A percentile compares a stretch with the other conserved stretches of the same genome.
phyloP scores from a whole-genome alignment of 176 grass and related monocot genomes.

The Ensete glaucum region DNA sequence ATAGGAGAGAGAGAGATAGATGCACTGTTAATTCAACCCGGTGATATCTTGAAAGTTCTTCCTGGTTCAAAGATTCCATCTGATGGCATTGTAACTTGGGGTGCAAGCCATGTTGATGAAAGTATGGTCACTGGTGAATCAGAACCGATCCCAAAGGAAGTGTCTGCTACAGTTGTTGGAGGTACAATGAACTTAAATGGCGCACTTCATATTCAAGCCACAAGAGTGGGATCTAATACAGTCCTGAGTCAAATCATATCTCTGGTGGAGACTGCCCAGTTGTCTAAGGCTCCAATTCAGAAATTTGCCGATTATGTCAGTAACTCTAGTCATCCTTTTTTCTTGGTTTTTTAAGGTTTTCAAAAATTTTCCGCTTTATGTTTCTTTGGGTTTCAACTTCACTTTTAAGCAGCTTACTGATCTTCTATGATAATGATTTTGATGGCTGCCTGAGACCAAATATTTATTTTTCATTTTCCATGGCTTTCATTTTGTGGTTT shows the following conservation, averaged over 20 bases:
- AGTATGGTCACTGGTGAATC: conserved; percentile 99
- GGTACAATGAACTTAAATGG: conserved; percentile 96
- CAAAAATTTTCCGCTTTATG: not conserved
- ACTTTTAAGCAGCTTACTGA: not conserved
- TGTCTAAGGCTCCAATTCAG: conserved; percentile 98
- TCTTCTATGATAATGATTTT: not conserved
- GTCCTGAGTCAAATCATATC: conserved; percentile 98
- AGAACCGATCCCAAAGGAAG: conserved; percentile 63
- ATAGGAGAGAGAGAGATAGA: conserved; percentile 82
- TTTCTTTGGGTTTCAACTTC: not conserved
- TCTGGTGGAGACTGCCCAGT: conserved; percentile 93
- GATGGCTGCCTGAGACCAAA: not conserved
- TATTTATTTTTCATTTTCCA: not conserved
- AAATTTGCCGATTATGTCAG: conserved; percentile 91
- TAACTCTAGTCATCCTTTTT: not conserved
- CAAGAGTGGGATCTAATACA: conserved; percentile 83
- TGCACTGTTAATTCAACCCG: conserved; percentile 80
- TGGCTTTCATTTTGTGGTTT: not conserved
- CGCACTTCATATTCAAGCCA: conserved; percentile 79
- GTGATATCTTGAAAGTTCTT: conserved; percentile 86
- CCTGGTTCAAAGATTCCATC: conserved; percentile 90
- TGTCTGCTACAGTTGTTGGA: conserved; percentile 64
- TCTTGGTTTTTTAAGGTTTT: not conserved
- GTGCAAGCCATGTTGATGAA: conserved; percentile 88
- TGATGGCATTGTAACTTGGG: conserved; percentile 82